These are phyloP conservation scores for Fulvia fulva DNA, from an alignment of 2,329 filamentous ascomycete species.

Conservation along the genomic window DNA sequence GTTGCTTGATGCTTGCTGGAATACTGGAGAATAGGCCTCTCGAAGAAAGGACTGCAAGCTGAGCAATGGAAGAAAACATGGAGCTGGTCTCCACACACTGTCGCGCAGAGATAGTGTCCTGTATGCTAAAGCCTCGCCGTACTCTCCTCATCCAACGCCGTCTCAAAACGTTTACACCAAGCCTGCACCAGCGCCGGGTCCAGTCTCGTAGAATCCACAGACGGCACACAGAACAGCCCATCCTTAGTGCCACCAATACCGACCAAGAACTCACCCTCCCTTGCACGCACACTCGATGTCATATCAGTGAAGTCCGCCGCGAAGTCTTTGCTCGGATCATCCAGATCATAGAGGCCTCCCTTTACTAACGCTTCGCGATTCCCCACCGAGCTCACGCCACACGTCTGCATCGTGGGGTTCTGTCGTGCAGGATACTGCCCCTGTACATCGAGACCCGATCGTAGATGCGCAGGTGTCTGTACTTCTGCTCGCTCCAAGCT, in stretches of 20 bases:
- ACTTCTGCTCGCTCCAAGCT: conserved; percentile 38
- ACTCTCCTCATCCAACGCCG: conserved; percentile 21
- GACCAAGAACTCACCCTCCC: conserved; percentile 46
- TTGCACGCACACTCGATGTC: conserved; percentile 40
- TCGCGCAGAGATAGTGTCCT: background rate
- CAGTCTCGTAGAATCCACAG: conserved; percentile 35
- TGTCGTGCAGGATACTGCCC: conserved; percentile 34
- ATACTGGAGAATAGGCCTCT: background rate
- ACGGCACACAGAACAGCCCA: conserved; percentile 35
- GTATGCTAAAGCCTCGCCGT: background rate
- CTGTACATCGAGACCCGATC: conserved; percentile 35
- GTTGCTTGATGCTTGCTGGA: background rate
- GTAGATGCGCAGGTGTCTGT: conserved; percentile 33
- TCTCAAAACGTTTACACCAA: conserved; percentile 27
- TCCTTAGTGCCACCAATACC: conserved; percentile 38
- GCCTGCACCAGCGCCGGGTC: conserved; percentile 27
- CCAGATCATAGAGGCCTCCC: conserved; percentile 26
- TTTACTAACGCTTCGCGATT: conserved; percentile 34
- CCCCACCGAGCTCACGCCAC: conserved; percentile 44
- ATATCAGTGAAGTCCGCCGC: conserved; percentile 38
- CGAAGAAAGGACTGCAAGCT: background rate
- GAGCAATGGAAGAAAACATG: background rate
- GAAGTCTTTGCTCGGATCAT: conserved; percentile 34
- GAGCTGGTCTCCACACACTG: background rate
- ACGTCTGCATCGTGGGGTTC: conserved; percentile 38